Evolutionary conservation across 345 rosid genomes (phyloP), one percentile per base, ranked within the genome.

Genomic region (Clarkia xantiana): DNA sequence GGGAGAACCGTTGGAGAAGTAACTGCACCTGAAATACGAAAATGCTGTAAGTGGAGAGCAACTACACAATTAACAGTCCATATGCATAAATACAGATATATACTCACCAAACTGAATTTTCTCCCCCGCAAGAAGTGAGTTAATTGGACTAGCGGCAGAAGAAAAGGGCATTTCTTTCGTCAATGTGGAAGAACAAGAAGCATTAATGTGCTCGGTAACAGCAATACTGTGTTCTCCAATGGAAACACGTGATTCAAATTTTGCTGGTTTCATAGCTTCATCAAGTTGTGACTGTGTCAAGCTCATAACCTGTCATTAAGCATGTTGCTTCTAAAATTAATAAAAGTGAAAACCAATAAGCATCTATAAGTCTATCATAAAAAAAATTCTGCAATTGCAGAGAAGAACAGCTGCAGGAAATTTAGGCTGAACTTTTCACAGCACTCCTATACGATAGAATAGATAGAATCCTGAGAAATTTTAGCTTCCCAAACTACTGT

Each of bases 71-170:
- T 6, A 22, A n/a, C n/a, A n/a, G n/a, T 14, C 14, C 3, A 34
- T 6, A 2, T n/a, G 12, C 41, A 29, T 1, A 29, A 29, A 29
- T 13, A 9, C 45, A 47, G 43, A 38, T 15, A 45, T 3, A 60
- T 45, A 17, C 86, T 61, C 71, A 93, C 96, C 99, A 60, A 93
- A 87, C 64, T 93, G 96, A 73, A 93, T 87, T 66, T 84, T 93
- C 63, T 86, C 94, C 65, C 95, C 99, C 1, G 86, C 87, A 59
- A 91, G 95, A 61, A 86, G 72, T 55, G 96, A 84, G 59, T 76
- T 78, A 49, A 86, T 61, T 63, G 95, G 91, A 64, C 78, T 77
- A 15, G 80, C 65, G 54, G 73, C 48, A 48, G 94, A 76, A 53
- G 84, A 61, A 68, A 70, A 84, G 42, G 85, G 65, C 62, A 65